Percentiles rank a stretch among this genome's conserved stretches.
Conservation (phyloP, 192 early-diverging fungal genomes). For the Spinellus fusiger region DNA sequence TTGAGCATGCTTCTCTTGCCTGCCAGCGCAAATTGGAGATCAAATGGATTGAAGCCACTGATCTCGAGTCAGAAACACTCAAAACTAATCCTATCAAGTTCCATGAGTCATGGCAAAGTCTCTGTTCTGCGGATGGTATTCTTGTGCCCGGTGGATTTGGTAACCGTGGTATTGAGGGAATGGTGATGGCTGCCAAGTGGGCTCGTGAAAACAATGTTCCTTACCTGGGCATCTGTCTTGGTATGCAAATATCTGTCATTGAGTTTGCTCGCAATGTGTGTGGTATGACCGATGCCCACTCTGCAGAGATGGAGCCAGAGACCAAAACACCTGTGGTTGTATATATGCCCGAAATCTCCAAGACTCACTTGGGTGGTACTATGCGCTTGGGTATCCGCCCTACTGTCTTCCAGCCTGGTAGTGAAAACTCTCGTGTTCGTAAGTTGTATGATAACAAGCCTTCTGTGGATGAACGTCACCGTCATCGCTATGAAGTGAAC, state of each 20-base stretch:
- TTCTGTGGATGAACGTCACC: slow-evolving; percentile 82
- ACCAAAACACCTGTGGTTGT: slow-evolving; percentile 75
- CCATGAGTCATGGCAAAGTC: slow-evolving; percentile 90
- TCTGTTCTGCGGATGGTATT: slow-evolving; percentile 87
- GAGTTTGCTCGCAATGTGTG: slow-evolving; percentile 95
- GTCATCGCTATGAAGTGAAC: slow-evolving; percentile 98
- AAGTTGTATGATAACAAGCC: slow-evolving; percentile 54
- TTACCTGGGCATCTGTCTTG: slow-evolving; percentile 97
- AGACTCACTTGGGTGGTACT: slow-evolving; percentile 89
- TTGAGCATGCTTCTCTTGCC: slow-evolving; percentile 89
- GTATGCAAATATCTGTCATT: slow-evolving; percentile 94
- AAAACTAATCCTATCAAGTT: slow-evolving; percentile 85
- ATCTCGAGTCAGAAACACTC: slow-evolving; percentile 74
- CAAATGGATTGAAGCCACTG: slow-evolving; percentile 92
- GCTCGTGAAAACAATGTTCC: slow-evolving; percentile 97
- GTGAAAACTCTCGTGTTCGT: slow-evolving; percentile 61
- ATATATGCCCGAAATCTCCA: slow-evolving; percentile 97
- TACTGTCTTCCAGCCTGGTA: slow-evolving; percentile 70
- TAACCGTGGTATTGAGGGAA: slow-evolving; percentile 93
- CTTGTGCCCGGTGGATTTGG: slow-evolving; percentile 98
- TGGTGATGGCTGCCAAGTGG: slow-evolving; percentile 90
- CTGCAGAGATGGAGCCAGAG: slow-evolving; percentile 77
- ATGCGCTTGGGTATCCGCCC: slow-evolving; percentile 90
- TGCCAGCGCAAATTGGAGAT: slow-evolving; percentile 80
- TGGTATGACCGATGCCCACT: slow-evolving; percentile 74